A percentile compares a stretch with the other conserved stretches of the same genome.
phyloP scores from a whole-genome alignment of 1,139 yeast species.

The Blastobotrys malaysiensis region DNA sequence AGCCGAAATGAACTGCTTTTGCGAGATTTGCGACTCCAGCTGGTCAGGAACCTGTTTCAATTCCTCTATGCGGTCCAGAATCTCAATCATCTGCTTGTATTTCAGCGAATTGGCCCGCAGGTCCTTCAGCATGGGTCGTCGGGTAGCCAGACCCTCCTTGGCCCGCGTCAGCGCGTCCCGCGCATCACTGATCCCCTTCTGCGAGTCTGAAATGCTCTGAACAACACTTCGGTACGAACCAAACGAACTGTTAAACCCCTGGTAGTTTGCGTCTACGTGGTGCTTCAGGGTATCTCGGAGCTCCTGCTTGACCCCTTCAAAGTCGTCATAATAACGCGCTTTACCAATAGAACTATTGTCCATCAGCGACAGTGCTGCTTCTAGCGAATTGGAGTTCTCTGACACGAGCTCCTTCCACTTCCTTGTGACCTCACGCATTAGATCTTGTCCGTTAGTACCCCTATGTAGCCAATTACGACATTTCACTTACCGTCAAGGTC shows the following conservation, averaged over 20 bases:
- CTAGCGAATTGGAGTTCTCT: constrained; percentile 67
- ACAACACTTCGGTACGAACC: constrained; percentile 68
- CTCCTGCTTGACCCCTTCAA: constrained; percentile 52
- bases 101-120: constrained; percentile 58
- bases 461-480: not conserved
- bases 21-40: constrained; percentile 60
- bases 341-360: constrained; percentile 87
- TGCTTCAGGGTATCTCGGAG: constrained; percentile 52
- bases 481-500: constrained; percentile 13
- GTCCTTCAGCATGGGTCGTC: constrained; percentile 55
- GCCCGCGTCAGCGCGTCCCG: constrained; percentile 46
- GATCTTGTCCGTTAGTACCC: constrained; percentile 10
- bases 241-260: constrained; percentile 75
- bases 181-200: constrained; percentile 47
- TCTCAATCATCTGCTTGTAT: constrained; percentile 64
- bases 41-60: constrained; percentile 55
- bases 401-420: constrained; percentile 36
- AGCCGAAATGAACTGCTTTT: constrained; percentile 65
- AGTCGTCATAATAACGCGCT: constrained; percentile 58
- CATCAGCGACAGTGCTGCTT: constrained; percentile 70
- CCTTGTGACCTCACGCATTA: constrained; percentile 18
- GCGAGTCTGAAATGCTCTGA: constrained; percentile 52
- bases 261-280: constrained; percentile 76
- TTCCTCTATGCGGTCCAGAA: constrained; percentile 63
- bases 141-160: constrained; percentile 47